phyloP scores from a whole-genome alignment of 208 protist genomes.

The Trypanosoma rangeli region DNA sequence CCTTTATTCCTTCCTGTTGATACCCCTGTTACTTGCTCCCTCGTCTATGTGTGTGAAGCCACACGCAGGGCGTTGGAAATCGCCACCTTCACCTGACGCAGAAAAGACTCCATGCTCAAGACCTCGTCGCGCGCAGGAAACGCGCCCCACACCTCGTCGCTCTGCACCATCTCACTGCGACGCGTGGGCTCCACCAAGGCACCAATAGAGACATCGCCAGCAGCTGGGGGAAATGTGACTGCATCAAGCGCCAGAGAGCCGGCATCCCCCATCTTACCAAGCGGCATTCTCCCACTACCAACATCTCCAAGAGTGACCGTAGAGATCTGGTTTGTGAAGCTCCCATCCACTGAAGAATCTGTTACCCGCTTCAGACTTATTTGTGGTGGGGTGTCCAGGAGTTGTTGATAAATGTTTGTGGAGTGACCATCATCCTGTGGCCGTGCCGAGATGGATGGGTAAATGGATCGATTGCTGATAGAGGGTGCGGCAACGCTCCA shows the following conservation, averaged over 20 bases:
- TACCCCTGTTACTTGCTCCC: conserved; percentile 20
- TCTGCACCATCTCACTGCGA: neutral
- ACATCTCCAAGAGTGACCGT: conserved; percentile 5
- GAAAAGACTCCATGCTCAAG: conserved; percentile 55
- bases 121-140: conserved; percentile 37
- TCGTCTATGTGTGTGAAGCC: conserved; percentile 20
- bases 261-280: neutral
- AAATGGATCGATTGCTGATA: conserved; percentile 47
- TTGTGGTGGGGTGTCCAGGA: neutral
- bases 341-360: conserved; percentile 5
- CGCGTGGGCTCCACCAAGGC: conserved; percentile 21
- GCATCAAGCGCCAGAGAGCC: neutral
- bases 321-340: conserved; percentile 26
- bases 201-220: conserved; percentile 23
- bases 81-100: conserved; percentile 75
- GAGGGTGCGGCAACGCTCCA: conserved; percentile 44
- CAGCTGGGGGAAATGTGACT: neutral
- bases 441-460: conserved; percentile 4
- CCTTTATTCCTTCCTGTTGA: conserved; percentile 18
- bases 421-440: neutral
- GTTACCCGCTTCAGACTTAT: neutral
- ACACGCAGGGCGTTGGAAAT: conserved; percentile 75
- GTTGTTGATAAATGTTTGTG: neutral
- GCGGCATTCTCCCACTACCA: neutral
- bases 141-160: conserved; percentile 8